Evolutionary conservation across 1,284 basidiomycete species (phyloP), one percentile per base, ranked within the genome.

Genomic region (Singerocomus inundabilis): DNA sequence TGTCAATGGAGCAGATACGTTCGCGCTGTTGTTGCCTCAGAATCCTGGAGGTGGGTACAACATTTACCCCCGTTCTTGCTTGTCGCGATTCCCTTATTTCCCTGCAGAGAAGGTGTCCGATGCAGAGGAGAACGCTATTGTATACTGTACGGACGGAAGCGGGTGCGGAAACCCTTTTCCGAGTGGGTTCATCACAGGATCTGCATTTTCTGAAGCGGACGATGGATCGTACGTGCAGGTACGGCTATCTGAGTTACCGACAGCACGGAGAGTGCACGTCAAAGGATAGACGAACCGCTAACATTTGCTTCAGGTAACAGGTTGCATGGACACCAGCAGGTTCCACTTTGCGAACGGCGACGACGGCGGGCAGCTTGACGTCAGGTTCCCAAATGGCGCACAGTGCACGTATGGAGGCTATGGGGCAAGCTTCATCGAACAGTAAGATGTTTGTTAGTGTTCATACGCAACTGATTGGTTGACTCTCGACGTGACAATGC

Each of bases 341-440:
- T 74, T 70, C 24, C 54, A 56, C 6, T 68, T 80, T 44, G 69
- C 70, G 29, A 53, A 59, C 8, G 54, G 49, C 21, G 75, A 80
- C 37, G 64, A 64, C 4, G 78, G 78, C 13, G 76, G 77, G 12
- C 78, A 79, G 53, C 71, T 76, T 52, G 77, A 80, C 45, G 68
- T 73, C 37, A 72, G 78, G 21, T 79, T 71, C 57, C 78, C 77
- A 6, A 74, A 80, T 45, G 77, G 78, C 12, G 78, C 77, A 15
- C 74, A 75, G 49, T 80, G 77, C 60, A 68, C 70, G 2, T 79
- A 72, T 52, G 78, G 77, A 33, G 77, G 76, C 5, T 74, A 72
- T 45, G 76, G 70, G 6, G 75, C 76, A 40, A 78, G 78, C 51
- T 80, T 79, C 54, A 77, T 79, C 39, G 69, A 78, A 57, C 68